phyloP scores from a whole-genome alignment of 2,329 filamentous ascomycete species.

The Zasmidium cellare region DNA sequence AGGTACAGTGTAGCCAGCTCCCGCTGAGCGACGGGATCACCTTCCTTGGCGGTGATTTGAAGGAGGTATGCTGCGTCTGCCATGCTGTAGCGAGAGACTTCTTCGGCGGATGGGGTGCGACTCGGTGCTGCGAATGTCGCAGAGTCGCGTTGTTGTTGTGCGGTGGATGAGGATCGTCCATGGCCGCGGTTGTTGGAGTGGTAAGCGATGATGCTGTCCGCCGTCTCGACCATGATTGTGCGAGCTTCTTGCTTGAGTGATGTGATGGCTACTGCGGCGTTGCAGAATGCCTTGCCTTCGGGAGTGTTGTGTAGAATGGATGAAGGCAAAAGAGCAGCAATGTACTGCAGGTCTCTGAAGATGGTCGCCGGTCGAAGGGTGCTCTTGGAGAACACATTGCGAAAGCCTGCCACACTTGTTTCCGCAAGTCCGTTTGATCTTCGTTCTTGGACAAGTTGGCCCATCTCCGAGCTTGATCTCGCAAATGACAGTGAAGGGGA shows the following conservation, averaged over 20 bases:
- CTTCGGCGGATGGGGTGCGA: constrained; percentile 25
- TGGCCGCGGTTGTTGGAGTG: constrained; percentile 63
- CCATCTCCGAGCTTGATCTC: background rate
- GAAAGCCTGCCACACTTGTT: constrained; percentile 27
- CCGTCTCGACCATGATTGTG: constrained; percentile 76
- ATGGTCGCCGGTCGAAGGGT: constrained; percentile 48
- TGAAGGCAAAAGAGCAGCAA: constrained; percentile 61
- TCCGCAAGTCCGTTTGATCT: constrained; percentile 8
- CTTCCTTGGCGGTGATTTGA: constrained; percentile 91
- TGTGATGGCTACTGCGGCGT: constrained; percentile 84
- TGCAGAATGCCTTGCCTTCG: constrained; percentile 79
- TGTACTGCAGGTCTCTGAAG: constrained; percentile 54
- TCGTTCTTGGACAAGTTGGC: background rate
- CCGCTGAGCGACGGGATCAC: constrained; percentile 81
- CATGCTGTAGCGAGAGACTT: constrained; percentile 65
- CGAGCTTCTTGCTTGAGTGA: constrained; percentile 85
- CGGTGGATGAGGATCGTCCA: constrained; percentile 32
- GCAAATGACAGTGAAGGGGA: constrained; percentile 16
- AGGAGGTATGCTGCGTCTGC: constrained; percentile 85
- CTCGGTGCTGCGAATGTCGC: constrained; percentile 31
- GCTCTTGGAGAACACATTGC: constrained; percentile 44
- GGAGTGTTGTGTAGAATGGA: constrained; percentile 56
- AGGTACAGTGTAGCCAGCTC: constrained; percentile 93
- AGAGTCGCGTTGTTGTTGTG: constrained; percentile 35
- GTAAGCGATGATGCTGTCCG: constrained; percentile 67